These are phyloP conservation scores for Fusarium nygamai DNA, from an alignment of 2,329 filamentous ascomycete genomes.

Conservation along the genomic window DNA sequence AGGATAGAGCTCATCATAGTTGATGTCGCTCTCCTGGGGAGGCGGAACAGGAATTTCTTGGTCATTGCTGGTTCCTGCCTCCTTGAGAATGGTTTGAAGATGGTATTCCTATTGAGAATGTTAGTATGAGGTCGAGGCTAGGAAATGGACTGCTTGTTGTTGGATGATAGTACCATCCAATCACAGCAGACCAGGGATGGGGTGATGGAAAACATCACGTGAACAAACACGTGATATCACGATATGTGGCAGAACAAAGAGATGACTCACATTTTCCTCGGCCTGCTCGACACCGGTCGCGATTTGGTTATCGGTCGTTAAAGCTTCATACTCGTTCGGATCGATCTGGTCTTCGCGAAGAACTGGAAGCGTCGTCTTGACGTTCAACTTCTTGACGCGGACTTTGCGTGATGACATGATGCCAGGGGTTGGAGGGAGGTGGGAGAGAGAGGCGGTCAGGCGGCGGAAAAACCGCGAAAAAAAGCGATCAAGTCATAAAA, in stretches of 20 bases:
- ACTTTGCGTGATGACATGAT: slow-evolving; percentile 75
- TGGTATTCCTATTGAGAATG: slow-evolving; percentile 80
- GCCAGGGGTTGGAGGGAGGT: slow-evolving; percentile 52
- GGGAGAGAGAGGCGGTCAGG: slow-evolving; percentile 51
- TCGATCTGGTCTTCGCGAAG: slow-evolving; percentile 93
- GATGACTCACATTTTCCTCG: slow-evolving; percentile 89
- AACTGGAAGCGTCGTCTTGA: slow-evolving; percentile 87
- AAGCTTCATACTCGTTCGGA: slow-evolving; percentile 83
- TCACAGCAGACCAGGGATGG: neutral
- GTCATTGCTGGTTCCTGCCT: slow-evolving; percentile 64
- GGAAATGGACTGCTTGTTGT: neutral
- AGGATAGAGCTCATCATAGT: slow-evolving; percentile 91
- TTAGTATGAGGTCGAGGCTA: slow-evolving; percentile 42
- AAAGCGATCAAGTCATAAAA: slow-evolving; percentile 72
- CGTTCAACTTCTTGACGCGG: slow-evolving; percentile 89
- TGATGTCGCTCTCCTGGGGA: slow-evolving; percentile 71
- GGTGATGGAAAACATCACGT: slow-evolving; percentile 53
- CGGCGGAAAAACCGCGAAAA: slow-evolving; percentile 69
- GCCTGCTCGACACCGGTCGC: slow-evolving; percentile 97
- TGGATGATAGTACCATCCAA: slow-evolving; percentile 31
- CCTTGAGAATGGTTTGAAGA: slow-evolving; percentile 81
- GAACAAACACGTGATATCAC: slow-evolving; percentile 60
- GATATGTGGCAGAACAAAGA: slow-evolving; percentile 42
- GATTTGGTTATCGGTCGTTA: slow-evolving; percentile 84
- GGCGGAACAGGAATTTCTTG: slow-evolving; percentile 74